Evolutionary conservation across 305 asterid species (phyloP), one percentile per base, ranked within the genome.

Genomic region (Plantago lanceolata): DNA sequence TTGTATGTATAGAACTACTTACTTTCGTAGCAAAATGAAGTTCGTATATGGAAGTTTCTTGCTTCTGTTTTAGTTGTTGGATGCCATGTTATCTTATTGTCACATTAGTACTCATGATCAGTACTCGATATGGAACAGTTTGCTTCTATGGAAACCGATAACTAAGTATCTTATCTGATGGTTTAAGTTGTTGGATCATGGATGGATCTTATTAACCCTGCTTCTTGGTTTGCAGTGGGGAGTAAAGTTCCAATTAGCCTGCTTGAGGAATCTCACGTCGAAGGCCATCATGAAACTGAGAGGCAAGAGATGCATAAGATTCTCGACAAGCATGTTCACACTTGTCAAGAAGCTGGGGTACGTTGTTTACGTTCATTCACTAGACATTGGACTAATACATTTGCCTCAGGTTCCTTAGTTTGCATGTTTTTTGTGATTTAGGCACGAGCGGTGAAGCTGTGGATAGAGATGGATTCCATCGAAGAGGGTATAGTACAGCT

Each of bases 271-370:
- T 64, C 65, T 63, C 81, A 53, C 74, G 95, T 89, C 50, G 80
- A 66, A 71, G 76, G 80, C 16, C 69, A 78, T 72, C 95, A 84
- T 71, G 95, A 79, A 57, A 65, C 52, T 2, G 96, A 87, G 81
- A 89, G 88, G 79, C 80, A 73, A 69, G 76, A 77, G 21, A 82
- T 82, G 90, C 78, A 66, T 44, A 71, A 77, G 84, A 74, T 70
- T 63, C 81, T 89, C 19, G 85, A 81, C 77, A 82, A 77, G 76
- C 87, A 92, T 72, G 59, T 81, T 71, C 71, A 61, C 63, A 71
- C 71, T 60, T 89, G 98, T 75, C 76, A 77, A 29, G 77, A 37
- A 58, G 83, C 88, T 18, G 91, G 95, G 97, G 98, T 92, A 92
- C 59, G 47, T 48, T 1, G 59, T 59, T 33, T 33, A 5, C 7